phyloP scores from a whole-genome alignment of 495 filamentous ascomycete genomes.

The Trichoderma orchidacearum region DNA sequence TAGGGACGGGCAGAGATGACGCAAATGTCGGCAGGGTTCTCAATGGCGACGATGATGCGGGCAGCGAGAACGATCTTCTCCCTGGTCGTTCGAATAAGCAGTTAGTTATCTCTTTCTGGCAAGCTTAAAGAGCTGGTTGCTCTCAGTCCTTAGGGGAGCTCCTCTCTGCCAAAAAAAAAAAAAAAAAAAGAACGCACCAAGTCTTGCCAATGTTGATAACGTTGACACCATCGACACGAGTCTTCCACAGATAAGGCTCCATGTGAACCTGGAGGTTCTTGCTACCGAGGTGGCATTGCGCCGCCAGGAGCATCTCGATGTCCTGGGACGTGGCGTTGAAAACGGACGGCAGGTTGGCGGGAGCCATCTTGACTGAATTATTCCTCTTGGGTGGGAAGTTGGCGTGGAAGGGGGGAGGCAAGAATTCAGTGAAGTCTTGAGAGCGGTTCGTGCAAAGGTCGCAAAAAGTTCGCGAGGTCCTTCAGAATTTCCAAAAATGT shows the following conservation, averaged over 20 bases:
- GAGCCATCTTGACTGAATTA: slow-evolving; percentile 71
- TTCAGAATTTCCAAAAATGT: slow-evolving; percentile 12
- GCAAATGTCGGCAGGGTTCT: slow-evolving; percentile 98
- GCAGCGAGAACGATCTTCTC: slow-evolving; percentile 98
- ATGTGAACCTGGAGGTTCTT: slow-evolving; percentile 99
- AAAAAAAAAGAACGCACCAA: slow-evolving; percentile 50
- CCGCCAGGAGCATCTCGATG: slow-evolving; percentile 97
- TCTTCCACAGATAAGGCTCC: slow-evolving; percentile 99
- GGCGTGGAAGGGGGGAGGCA: slow-evolving; percentile 14
- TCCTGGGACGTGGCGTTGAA: slow-evolving; percentile 64
- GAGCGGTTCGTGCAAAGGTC: background rate
- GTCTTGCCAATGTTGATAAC: slow-evolving; percentile 99
- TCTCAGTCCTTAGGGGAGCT: too few species aligned
- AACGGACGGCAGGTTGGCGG: slow-evolving; percentile 73
- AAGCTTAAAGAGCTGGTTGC: background rate
- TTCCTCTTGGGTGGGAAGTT: slow-evolving; percentile 32
- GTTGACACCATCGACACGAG: slow-evolving; percentile 92
- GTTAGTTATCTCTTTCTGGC: background rate
- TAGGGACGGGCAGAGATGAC: slow-evolving; percentile 99
- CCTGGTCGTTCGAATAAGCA: slow-evolving; percentile 33
- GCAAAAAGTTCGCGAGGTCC: slow-evolving; percentile 14
- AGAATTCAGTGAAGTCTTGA: slow-evolving; percentile 11
- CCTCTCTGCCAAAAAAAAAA: background rate
- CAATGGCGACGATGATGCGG: slow-evolving; percentile 94
- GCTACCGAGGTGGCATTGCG: slow-evolving; percentile 91